A percentile compares a stretch with the other conserved stretches of the same genome.
Conservation (phyloP, 306 rosid species). For the Albizia julibrissin region DNA sequence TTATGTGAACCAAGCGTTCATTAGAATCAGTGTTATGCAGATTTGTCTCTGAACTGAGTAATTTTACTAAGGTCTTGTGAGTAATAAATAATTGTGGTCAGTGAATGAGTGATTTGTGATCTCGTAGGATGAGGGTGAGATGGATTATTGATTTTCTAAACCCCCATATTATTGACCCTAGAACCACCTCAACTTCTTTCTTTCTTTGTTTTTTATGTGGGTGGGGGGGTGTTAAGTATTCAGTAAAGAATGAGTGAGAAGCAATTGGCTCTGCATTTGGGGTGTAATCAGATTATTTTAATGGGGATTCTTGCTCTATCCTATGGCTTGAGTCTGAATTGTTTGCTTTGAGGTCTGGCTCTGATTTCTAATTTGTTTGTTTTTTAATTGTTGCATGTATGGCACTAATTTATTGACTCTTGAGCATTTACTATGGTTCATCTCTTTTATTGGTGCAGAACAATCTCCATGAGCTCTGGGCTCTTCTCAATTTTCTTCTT, state of each 20-base stretch:
- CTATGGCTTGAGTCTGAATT: neutral
- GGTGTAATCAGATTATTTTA: neutral
- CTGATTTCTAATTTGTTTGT: neutral
- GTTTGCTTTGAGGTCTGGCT: slow-evolving; percentile 10
- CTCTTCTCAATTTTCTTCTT: slow-evolving; percentile 96
- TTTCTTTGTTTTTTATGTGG: neutral
- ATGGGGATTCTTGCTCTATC: slow-evolving; percentile 13
- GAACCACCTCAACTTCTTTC: neutral
- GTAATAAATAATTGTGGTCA: neutral
- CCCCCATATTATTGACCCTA: neutral
- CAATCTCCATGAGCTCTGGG: slow-evolving; percentile 97
- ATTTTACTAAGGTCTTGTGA: neutral
- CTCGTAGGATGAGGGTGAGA: neutral
- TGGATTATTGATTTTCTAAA: slow-evolving; percentile 7
- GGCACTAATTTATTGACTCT: neutral
- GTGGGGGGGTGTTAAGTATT: neutral
- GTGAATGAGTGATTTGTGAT: slow-evolving; percentile 18
- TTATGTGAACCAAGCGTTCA: neutral
- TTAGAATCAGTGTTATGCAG: neutral
- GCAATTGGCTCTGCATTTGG: neutral
- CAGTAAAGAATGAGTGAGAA: neutral
- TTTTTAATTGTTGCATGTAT: neutral
- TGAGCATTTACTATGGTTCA: slow-evolving; percentile 20
- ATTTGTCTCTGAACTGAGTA: slow-evolving; percentile 5
- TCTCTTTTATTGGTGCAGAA: slow-evolving; percentile 53